Percentiles rank a stretch among this genome's conserved stretches.
Evolutionary conservation across 257 asterid species (phyloP).

Genomic region (Osmanthus fragrans): DNA sequence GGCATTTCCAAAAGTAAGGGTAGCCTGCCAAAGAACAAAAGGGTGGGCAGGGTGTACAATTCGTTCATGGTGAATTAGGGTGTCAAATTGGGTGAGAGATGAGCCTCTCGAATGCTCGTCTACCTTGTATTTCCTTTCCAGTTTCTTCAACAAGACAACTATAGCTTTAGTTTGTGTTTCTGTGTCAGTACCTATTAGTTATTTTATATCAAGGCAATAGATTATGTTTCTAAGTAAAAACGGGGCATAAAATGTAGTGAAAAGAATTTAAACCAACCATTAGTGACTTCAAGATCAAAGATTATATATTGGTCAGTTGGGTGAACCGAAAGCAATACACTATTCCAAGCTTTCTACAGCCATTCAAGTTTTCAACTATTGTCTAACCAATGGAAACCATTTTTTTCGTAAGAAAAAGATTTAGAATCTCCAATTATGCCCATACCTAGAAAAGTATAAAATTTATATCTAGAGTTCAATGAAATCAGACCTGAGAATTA

Average conservation of each 20-base stretch:
- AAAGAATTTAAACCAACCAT: not conserved
- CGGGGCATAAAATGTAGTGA: not conserved
- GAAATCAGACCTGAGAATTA: constrained; percentile 60
- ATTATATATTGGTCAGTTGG: not conserved
- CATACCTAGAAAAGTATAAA: constrained; percentile 1
- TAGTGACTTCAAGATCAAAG: not conserved
- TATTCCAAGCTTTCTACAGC: not conserved
- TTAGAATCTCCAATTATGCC: not conserved
- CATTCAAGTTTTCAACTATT: not conserved
- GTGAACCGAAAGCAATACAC: not conserved
- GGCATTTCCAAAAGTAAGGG: no score
- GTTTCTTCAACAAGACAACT: no score
- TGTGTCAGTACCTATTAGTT: no score
- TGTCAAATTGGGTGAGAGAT: no score
- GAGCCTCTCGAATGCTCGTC: no score
- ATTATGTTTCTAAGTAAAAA: not conserved
- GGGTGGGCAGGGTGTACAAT: no score
- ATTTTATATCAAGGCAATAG: not conserved
- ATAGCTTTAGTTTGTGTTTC: no score
- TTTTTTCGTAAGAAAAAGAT: not conserved
- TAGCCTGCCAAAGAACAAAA: no score
- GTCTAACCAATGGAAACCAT: not conserved
- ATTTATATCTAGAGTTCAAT: not conserved
- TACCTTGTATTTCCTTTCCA: no score
- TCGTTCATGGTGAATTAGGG: no score